Base-by-base conservation (phyloP, 768 basidiomycete genomes). In the Tephrocybe sp. region DNA sequence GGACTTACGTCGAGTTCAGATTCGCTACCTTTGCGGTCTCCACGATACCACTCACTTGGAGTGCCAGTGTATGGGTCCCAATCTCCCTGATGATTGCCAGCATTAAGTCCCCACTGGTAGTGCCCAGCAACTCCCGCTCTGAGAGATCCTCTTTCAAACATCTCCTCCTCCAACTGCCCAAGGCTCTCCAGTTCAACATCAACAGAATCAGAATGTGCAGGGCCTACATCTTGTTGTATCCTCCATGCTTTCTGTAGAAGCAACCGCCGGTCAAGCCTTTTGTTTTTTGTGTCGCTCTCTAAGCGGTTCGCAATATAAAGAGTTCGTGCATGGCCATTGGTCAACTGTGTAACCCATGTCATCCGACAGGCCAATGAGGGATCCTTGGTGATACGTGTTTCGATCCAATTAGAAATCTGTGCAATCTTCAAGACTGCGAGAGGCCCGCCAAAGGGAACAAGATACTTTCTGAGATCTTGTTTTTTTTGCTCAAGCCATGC, bases 121-220 rank as follows among this genome's bases (percentile, higher is more conserved):
- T 32, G 16, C 1, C 43, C 43, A 16, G 43, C 43, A n/a, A 32
- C 22, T 14, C 63, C 65, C 11, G 62, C 59, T 34, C 43, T 12
- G 6, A 35, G 3, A 11, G 65, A 65, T 3, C 44, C 64, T 1
- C 45, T 2, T 38, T 62, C 60, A 33, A 67, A 67, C 61, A 65
- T 65, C 35, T 59, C 49, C 30, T 67, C 56, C 39, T 66, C 65
- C 0, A 66, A 49, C 0, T 9, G 16, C 20, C 49, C 54, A 1
- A 63, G 26, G 32, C 58, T 61, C 20, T 63, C 60, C n/a, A 36
- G 45, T 34, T 65, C 62, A 5, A 66, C 65, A 46, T 66, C 63
- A n/a, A 60, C 32, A 0, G 52, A 52, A 38, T 33, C 38, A 26
- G 31, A 41, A n/a, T 42, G 17, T 5, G 41, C 35, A 4, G 34